Evolutionary conservation across 2,329 filamentous ascomycete genomes (phyloP).

Genomic region (Aspergillus latus): DNA sequence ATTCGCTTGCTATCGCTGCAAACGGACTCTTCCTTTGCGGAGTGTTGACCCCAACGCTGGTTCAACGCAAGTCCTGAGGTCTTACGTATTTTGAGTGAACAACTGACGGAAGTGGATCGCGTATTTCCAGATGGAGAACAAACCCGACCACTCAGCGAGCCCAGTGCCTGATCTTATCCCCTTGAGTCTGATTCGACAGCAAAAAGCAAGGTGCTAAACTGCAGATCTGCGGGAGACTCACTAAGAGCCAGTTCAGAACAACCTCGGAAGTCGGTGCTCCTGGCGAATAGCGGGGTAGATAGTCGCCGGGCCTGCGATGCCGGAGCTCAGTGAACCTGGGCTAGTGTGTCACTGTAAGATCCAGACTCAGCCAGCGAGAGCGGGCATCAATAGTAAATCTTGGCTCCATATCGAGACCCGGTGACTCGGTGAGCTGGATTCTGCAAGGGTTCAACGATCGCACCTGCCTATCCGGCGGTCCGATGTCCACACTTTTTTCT

Average conservation of each 20-base stretch:
- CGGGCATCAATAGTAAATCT: not conserved
- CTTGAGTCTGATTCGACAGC: conserved; percentile 1
- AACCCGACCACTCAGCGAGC: conserved; percentile 1
- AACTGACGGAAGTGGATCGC: not conserved
- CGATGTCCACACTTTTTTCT: not conserved
- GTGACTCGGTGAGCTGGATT: not conserved
- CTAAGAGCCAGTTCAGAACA: not conserved
- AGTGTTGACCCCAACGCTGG: conserved; percentile 17
- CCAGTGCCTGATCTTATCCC: conserved; percentile 7
- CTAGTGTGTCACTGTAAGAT: not conserved
- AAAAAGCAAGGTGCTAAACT: conserved; percentile 1
- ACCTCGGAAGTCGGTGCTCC: not conserved
- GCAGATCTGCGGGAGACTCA: conserved; percentile 11
- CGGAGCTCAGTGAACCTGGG: not conserved
- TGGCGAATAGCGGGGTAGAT: not conserved
- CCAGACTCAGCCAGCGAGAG: not conserved
- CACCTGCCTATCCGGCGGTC: not conserved
- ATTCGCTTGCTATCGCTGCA: not conserved
- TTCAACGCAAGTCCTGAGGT: not conserved
- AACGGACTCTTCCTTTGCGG: not conserved
- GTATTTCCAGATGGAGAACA: not conserved
- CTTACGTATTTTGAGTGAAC: not conserved
- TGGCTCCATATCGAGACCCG: not conserved
- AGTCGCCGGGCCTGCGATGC: not conserved
- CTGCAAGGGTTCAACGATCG: not conserved